Evolutionary conservation across 1,284 basidiomycete genomes (phyloP), one percentile per base, ranked within the genome.

Genomic region (Psilocybe mexicana): DNA sequence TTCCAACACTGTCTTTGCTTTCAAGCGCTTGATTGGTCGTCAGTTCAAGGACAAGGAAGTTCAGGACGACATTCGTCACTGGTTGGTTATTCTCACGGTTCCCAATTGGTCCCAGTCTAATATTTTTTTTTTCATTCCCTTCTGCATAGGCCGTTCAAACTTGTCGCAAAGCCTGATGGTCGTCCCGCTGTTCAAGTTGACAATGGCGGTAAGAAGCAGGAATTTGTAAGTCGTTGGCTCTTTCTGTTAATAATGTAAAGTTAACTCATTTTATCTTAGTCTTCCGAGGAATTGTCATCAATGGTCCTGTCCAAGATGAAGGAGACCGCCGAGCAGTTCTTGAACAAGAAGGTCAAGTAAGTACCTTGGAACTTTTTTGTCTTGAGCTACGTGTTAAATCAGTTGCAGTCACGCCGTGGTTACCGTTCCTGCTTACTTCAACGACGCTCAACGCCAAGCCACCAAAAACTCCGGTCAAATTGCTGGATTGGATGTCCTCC

Each of bases 371-470:
- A 23, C 11, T 43, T 24, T 28, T 24, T 55, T 10, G 18, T 35
- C 11, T 38, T 38, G 45, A 45, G 48, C 35, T 54, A 48, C 51
- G 44, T 45, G n/a, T 61, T 58, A 43, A 50, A 53, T 43, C 60
- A 38, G 40, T 55, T 24, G 48, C 63, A 91, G 87, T 67, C 86
- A 89, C 55, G 85, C 86, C 55, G 96, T 98, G 67, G 82, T 98
- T 69, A 98, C 96, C 35, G 96, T 98, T 42, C 96, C 96, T 3
- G 96, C 96, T 0, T 98, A 98, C 80, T 98, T 98, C 85, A 99
- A 99, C 76, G 97, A 99, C 74, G 94, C 96, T 33, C 96, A 99
- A 76, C 90, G 96, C 65, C 95, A 97, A 80, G 96, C 97, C 12
- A 99, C 96, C 63, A 98, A 98, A 79, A 91, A 98, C 67, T 95